These are phyloP conservation scores for Hymenoscyphus scutula DNA, from an alignment of 2,329 filamentous ascomycete species.

Conservation along the genomic window DNA sequence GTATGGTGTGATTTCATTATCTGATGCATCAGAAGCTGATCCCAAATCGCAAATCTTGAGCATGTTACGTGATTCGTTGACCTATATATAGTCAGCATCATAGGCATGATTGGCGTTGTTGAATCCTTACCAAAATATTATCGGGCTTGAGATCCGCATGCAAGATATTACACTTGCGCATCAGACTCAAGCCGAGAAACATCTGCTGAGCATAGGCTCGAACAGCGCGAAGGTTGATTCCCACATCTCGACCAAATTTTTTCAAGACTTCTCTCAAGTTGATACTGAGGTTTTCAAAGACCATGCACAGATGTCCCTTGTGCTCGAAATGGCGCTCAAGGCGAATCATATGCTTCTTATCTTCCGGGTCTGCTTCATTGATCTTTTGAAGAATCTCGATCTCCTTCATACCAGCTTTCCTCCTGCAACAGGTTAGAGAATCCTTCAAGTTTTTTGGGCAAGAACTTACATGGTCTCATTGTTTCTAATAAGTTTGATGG, in stretches of 20 bases:
- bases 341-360: constrained; percentile 88
- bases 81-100: constrained; percentile 39
- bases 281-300: constrained; percentile 91
- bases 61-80: constrained; percentile 77
- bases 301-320: constrained; percentile 92
- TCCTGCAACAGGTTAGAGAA: constrained; percentile 40
- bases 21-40: constrained; percentile 87
- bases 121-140: constrained; percentile 67
- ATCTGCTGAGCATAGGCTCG: constrained; percentile 91
- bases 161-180: constrained; percentile 89
- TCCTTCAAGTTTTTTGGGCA: constrained; percentile 5
- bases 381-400: constrained; percentile 90
- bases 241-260: constrained; percentile 92
- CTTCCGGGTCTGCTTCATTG: constrained; percentile 78
- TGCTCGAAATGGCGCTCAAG: constrained; percentile 88
- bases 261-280: constrained; percentile 92
- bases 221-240: constrained; percentile 85
- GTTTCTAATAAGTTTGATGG: constrained; percentile 96
- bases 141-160: constrained; percentile 97
- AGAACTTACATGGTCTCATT: constrained; percentile 74
- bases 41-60: constrained; percentile 96
- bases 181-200: constrained; percentile 81
- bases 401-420: constrained; percentile 90
- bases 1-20: constrained; percentile 91
- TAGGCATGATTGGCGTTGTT: neutral